phyloP scores from a whole-genome alignment of 2,329 filamentous ascomycete genomes.

The Nemania serpens region DNA sequence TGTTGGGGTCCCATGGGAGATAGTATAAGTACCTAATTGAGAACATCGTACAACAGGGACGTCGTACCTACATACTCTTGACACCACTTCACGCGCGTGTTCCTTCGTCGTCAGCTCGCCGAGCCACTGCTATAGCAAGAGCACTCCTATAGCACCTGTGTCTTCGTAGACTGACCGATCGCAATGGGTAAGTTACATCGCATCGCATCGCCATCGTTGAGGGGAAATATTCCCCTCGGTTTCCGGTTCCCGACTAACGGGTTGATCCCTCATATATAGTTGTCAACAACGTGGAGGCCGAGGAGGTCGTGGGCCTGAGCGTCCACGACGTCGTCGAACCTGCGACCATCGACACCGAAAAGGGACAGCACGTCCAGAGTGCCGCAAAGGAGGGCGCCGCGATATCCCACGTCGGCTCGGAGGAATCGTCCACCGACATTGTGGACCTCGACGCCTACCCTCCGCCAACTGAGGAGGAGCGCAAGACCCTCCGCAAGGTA shows the following conservation, averaged over 20 bases:
- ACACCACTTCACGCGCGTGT: neutral
- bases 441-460: slow-evolving; percentile 40
- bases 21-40: slow-evolving; percentile 8
- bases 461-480: slow-evolving; percentile 52
- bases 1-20: neutral
- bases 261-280: neutral
- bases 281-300: slow-evolving; percentile 15
- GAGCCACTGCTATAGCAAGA: neutral
- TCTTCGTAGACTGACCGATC: slow-evolving; percentile 2
- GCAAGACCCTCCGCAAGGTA: slow-evolving; percentile 50
- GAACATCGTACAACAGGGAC: neutral
- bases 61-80: neutral
- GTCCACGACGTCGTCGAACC: slow-evolving; percentile 22
- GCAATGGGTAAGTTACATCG: slow-evolving; percentile 18
- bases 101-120: neutral
- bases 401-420: slow-evolving; percentile 23
- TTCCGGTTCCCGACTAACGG: neutral
- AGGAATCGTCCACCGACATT: slow-evolving; percentile 13
- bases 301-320: slow-evolving; percentile 27
- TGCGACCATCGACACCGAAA: slow-evolving; percentile 8
- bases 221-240: neutral
- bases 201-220: neutral
- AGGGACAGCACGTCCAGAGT: neutral
- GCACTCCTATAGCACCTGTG: neutral
- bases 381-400: neutral